Conservation (phyloP, 2,329 filamentous ascomycete species). For the Paracoccidioides brasiliensis region DNA sequence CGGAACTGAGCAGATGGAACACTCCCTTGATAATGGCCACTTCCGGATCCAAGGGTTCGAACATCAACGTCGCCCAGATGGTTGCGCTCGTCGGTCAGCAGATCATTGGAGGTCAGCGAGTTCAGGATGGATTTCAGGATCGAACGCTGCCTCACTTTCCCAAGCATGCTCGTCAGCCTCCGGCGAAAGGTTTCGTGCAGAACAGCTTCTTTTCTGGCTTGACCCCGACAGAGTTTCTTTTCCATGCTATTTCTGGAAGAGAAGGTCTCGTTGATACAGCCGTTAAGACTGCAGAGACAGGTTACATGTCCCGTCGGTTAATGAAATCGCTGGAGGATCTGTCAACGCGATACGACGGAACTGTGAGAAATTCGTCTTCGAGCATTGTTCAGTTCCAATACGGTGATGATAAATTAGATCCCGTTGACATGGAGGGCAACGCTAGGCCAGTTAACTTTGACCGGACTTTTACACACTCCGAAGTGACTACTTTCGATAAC, state of each 20-base stretch:
- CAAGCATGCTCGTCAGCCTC: slow-evolving; percentile 82
- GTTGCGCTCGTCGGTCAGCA: slow-evolving; percentile 94
- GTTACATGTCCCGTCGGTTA: slow-evolving; percentile 94
- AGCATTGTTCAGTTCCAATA: slow-evolving; percentile 95
- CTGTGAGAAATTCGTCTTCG: slow-evolving; percentile 78
- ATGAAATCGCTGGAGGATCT: slow-evolving; percentile 98
- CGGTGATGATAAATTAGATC: slow-evolving; percentile 88
- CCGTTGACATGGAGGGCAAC: slow-evolving; percentile 92
- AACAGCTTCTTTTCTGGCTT: slow-evolving; percentile 96
- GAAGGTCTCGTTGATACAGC: slow-evolving; percentile 98
- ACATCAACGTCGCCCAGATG: slow-evolving; percentile 99
- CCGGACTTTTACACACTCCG: slow-evolving; percentile 71
- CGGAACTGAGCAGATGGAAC: slow-evolving; percentile 80
- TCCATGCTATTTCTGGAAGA: slow-evolving; percentile 96
- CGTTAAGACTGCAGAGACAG: slow-evolving; percentile 96
- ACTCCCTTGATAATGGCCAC: slow-evolving; percentile 93
- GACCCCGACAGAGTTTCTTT: slow-evolving; percentile 83
- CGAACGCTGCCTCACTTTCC: slow-evolving; percentile 89
- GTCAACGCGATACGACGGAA: slow-evolving; percentile 86
- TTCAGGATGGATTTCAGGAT: slow-evolving; percentile 92
- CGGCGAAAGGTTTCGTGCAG: slow-evolving; percentile 88
- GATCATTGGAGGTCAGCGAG: slow-evolving; percentile 87
- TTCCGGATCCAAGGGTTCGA: slow-evolving; percentile 90
- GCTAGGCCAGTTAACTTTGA: slow-evolving; percentile 87
- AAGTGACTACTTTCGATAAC: slow-evolving; percentile 68